Base-by-base conservation (phyloP, 1,284 basidiomycete species). In the Ustilago tritici region DNA sequence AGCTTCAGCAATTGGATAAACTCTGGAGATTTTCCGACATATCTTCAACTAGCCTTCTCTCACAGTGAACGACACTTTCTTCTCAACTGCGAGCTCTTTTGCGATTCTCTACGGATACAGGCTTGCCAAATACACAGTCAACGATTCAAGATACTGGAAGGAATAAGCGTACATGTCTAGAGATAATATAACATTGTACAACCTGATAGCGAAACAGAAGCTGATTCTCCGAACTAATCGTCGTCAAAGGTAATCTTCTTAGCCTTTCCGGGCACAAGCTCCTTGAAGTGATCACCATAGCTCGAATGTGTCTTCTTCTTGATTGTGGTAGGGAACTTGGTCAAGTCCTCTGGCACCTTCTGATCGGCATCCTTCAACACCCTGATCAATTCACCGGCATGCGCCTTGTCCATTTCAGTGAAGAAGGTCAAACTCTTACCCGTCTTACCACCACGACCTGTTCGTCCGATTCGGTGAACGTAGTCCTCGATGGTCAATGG, bases 371-470 rank as follows among this genome's bases (percentile, higher is more conserved):
- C 97, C 67, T 93, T 89, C 61, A 99, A 89, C 47, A 99, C 93
- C 12, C 93, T 90, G 82, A 95, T 95, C 64, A 98, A 90, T 87
- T 98, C 96, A 12, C 97, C 96, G 0, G 96, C 95, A 19, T 97
- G 89, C n/a, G 92, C 90, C 78, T 88, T 88, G 80, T 88, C 88
- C 58, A 87, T 85, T 19, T 87, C 85, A n/a, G 87, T 88, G 88
- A 99, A 99, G 89, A 97, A 99, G 11, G 97, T 99, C 82, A 98
- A 92, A 23, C 93, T 93, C 87, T 94, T 95, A 60, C 96, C 97
- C 38, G 89, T 91, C 85, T 92, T 92, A 36, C 96, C 96, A 41
- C 93, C 96, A 63, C 96, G 93, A 32, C 96, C 95, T 6, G 96
- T 98, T 81, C 96, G 91, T 35, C 96, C 96, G 79, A 98, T 98